Base-by-base conservation (phyloP, 306 rosid species). In the Calophaca sinica region DNA sequence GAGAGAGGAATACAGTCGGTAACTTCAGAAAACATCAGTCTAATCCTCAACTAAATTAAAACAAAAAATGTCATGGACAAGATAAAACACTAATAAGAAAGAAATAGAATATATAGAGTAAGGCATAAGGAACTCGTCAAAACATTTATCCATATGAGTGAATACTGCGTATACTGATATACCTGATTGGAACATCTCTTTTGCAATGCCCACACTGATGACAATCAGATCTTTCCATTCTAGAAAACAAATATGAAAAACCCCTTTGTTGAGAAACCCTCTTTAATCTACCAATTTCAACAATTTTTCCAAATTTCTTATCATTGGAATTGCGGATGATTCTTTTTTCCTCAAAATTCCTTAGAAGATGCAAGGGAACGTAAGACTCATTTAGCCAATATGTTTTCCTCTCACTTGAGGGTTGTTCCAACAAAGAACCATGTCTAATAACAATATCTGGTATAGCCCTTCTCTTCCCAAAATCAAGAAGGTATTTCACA, bases 331-430 rank as follows among this genome's bases (percentile, higher is more conserved):
- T 90, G 39, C 97, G 96, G 61, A 84, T 76, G 65, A 90, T 82
- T 81, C 87, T 90, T 87, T 80, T 94, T 87, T 90, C 99, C 87
- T 94, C 99, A 86, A 92, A 94, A 78, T 85, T 92, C 82, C 89
- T 94, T 76, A 94, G 53, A 54, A 94, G 96, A 90, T 92, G 93
- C 84, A 94, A 73, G 52, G 99, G 99, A 79, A 94, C 82, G 85
- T 81, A 67, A 79, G 86, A 80, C 76, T 86, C 96, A n/a, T 82
- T 88, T 74, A 94, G 88, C 99, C 99, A 94, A 86, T 86, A 92
- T 80, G 76, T 94, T 84, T 92, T 94, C 84, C 81, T 92, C 60
- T 92, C 96, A 71, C 84, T 92, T 39, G 88, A 87, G 62, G 90
- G 73, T 76, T 90, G 82, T 67, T 88, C 96, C 82, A 92, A 78